A percentile compares a stretch with the other conserved stretches of the same genome.
phyloP scores from a whole-genome alignment of 177 flowering plant species.

The Vitis hybrid region DNA sequence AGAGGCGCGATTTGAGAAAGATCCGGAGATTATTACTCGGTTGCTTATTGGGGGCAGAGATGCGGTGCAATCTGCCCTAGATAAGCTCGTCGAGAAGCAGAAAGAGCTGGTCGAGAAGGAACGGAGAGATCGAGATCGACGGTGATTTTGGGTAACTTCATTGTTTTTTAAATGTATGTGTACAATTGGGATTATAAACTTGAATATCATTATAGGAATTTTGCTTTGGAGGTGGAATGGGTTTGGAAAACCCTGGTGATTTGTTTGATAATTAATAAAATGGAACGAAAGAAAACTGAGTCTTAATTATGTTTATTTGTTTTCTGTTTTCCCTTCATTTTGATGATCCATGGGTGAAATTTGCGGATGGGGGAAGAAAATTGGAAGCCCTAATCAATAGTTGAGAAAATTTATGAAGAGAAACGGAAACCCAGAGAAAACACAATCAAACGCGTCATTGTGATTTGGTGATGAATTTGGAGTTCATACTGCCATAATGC shows the following conservation, averaged over 20 bases:
- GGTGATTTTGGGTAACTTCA: constrained; percentile 7
- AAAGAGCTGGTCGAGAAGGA: constrained; percentile 49
- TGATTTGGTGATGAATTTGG: too few relatives aligned
- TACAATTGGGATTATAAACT: background rate
- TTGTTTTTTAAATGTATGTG: background rate
- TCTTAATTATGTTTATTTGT: background rate
- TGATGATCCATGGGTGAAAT: background rate
- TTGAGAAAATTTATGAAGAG: too few relatives aligned
- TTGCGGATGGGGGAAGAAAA: too few relatives aligned
- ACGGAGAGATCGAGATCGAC: constrained; percentile 19
- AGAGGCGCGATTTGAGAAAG: constrained; percentile 70
- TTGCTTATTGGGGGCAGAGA: constrained; percentile 72
- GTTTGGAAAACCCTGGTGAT: background rate
- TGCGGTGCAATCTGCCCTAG: constrained; percentile 67
- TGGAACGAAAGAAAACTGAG: too few relatives aligned
- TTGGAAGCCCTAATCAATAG: too few relatives aligned
- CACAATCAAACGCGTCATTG: too few relatives aligned
- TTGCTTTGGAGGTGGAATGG: background rate
- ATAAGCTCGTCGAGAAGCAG: constrained; percentile 77
- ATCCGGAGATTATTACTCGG: constrained; percentile 67
- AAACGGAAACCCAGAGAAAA: too few relatives aligned
- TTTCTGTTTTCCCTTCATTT: background rate
- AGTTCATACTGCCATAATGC: too few relatives aligned
- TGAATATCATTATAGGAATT: too few relatives aligned
- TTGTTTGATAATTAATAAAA: background rate